Conservation (phyloP, 192 early-diverging fungal species). For the Backusella psychrophila region DNA sequence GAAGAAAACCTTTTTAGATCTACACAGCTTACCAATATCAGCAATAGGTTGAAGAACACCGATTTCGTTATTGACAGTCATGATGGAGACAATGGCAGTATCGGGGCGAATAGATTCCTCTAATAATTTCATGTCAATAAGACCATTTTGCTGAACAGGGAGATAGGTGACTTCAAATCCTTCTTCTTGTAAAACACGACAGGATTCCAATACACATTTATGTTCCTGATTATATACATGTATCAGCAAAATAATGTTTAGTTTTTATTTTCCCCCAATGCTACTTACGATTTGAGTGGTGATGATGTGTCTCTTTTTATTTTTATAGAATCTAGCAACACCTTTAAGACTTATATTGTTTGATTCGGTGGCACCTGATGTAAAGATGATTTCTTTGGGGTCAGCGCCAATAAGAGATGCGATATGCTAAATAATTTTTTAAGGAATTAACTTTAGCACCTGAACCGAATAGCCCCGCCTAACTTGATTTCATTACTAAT, state of each 20-base stretch:
- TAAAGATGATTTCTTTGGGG: conserved; percentile 96
- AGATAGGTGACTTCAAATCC: conserved; percentile 96
- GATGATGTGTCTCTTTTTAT: conserved; percentile 94
- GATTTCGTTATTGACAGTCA: conserved; percentile 99
- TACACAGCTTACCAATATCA: conserved; percentile 89
- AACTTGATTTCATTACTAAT: conserved; percentile 7
- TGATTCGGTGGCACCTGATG: conserved; percentile 94
- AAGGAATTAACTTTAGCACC: neutral
- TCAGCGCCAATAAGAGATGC: conserved; percentile 88
- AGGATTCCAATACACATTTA: conserved; percentile 97
- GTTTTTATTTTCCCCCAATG: neutral
- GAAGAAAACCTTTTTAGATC: conserved; percentile 88
- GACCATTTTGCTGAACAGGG: conserved; percentile 80
- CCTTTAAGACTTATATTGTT: conserved; percentile 96
- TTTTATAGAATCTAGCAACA: conserved; percentile 92
- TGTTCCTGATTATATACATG: conserved; percentile 64
- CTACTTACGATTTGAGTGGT: conserved; percentile 80
- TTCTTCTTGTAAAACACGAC: conserved; percentile 92
- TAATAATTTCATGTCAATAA: conserved; percentile 78
- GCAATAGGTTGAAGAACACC: conserved; percentile 92
- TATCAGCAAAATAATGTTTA: no score
- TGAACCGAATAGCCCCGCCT: neutral
- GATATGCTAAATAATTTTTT: conserved; percentile 58
- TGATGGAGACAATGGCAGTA: conserved; percentile 89
- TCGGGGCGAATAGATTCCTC: conserved; percentile 86